A percentile compares a stretch with the other conserved stretches of the same genome.
These are phyloP conservation scores for Inga leiocalycina DNA, from an alignment of 306 rosid genomes.

Conservation along the genomic window DNA sequence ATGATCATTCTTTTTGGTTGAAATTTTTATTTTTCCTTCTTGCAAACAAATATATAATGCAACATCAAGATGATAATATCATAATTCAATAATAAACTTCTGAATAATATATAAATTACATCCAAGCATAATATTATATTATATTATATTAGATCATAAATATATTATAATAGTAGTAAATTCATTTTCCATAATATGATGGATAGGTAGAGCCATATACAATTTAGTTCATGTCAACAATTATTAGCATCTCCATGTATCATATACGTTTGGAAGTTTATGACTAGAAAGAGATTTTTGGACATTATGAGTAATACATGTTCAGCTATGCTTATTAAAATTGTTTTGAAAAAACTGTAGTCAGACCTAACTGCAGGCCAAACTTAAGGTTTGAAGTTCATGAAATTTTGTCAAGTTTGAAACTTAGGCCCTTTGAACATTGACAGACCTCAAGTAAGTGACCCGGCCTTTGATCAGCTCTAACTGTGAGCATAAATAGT, in stretches of 20 bases:
- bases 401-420: not conserved
- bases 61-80: not conserved
- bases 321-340: not conserved
- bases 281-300: not conserved
- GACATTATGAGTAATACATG: not conserved
- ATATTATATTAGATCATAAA: not conserved
- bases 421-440: not conserved
- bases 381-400: not conserved
- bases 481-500: not conserved
- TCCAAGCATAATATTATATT: not conserved
- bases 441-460: not conserved
- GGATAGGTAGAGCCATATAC: not conserved
- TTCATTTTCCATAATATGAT: not conserved
- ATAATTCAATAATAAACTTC: not conserved
- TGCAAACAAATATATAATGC: not conserved
- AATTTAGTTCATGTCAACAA: not conserved
- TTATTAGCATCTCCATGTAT: not conserved
- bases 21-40: not conserved
- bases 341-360: not conserved
- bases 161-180: not conserved
- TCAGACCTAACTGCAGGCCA: not conserved
- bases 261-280: not conserved
- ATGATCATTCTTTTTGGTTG: not conserved
- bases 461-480: not conserved
- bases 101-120: not conserved